Base-by-base conservation (phyloP, 1,284 basidiomycete genomes). In the Salmacisia buchloeana region DNA sequence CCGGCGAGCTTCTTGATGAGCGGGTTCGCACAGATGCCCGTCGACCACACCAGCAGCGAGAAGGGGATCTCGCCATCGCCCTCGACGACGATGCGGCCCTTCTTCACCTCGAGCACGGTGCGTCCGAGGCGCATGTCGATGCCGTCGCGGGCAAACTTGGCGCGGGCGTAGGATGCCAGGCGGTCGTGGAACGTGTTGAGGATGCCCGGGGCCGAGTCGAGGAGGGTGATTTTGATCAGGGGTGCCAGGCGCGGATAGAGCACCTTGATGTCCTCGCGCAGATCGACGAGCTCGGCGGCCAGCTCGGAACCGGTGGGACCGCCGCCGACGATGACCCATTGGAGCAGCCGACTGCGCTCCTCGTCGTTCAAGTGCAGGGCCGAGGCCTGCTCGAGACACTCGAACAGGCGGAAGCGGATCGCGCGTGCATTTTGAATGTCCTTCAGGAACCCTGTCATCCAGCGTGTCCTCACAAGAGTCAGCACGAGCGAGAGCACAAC, bases 311-410 rank as follows among this genome's bases (percentile, higher is more conserved):
- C 72, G 7, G 73, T 73, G 1, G 72, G 71, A 0, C 72, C 72
- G 21, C 49, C 49, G 49, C 49, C 49, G 13, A 54, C 49, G 4
- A 54, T 54, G 31, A 54, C 56, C 56, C 56, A 58, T 39, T 58
- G 56, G 10, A 58, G n/a, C 9, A 58, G 29, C 13, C 49, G 49
- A 31, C 49, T 54, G 0, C 71, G 6, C 45, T 71, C 54, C 2
- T 61, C 56, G 31, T 71, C 71, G 49, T 57, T 66, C 25, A 63
- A 25, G 34, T 38, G 34, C 9, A 49, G 41, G 70, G 88, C 86
- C 63, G 86, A 86, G 1, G 91, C 90, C 74, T 89, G 86, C 73
- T 92, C 90, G 66, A 92, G 66, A 86, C 88, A 89, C 78, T 88
- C 88, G 12, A 91, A 81, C 35, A 94, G 86, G 1, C 89, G 83